Evolutionary conservation across 306 rosid species (phyloP), one percentile per base, ranked within the genome.

Genomic region (Senna tora): DNA sequence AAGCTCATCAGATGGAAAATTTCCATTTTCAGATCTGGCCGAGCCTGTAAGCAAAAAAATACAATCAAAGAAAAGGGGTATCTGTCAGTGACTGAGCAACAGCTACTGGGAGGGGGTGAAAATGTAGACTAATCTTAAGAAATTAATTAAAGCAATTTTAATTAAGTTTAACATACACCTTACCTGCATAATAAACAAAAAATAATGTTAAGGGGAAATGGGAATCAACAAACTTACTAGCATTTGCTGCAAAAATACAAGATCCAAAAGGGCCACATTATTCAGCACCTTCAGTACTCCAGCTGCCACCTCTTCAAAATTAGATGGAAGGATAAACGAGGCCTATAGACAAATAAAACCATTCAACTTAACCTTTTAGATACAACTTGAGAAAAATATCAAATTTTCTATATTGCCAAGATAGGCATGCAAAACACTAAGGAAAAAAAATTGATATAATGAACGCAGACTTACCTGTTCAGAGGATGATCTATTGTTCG

Each of bases 231-330:
- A 75, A 84, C 89, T 75, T 70, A 94, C 98, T 45, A 94, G 95
- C 97, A 87, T 89, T 79, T 74, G 82, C 86, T 94, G 98, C 87
- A 94, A 75, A 76, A 91, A 94, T 71, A 85, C 85, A 41, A 89
- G 90, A 88, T 94, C 95, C 96, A 94, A 75, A 67, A 86, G 84
- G 55, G 98, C 97, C 81, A 94, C 89, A 71, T 94, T 91, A 75
- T 94, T 94, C 81, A 94, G 76, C 84, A 94, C 98, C 88, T 94
- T 94, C 82, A 94, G 84, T 52, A 94, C 96, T 82, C 97, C 96
- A 65, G 94, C 77, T 42, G 98, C 97, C 75, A 87, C 97, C 86
- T 94, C 98, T 80, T 94, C 98, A 87, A 94, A 94, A 89, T 94
- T 94, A 60, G 95, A 91, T 33, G 98, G 98, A 80, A 94, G 98